A percentile compares a stretch with the other conserved stretches of the same genome.
Evolutionary conservation across 2,329 filamentous ascomycete species (phyloP).

Genomic region (Colletotrichum lindemuthianum): DNA sequence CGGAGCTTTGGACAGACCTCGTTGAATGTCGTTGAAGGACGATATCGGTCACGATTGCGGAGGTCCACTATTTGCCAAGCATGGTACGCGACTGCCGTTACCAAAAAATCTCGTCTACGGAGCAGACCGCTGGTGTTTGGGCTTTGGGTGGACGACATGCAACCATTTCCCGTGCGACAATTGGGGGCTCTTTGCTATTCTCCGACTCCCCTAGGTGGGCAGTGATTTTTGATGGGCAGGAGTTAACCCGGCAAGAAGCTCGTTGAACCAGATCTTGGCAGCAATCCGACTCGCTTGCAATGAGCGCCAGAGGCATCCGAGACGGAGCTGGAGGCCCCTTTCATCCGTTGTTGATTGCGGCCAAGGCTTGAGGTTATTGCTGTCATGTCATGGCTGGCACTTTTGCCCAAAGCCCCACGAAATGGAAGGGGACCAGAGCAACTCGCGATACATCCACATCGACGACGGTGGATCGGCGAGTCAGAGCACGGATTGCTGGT

Average conservation of each 20-base stretch:
- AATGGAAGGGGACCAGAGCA: not conserved
- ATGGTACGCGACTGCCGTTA: slow-evolving; percentile 16
- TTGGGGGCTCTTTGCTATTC: slow-evolving; percentile 29
- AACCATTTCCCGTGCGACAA: slow-evolving; percentile 17
- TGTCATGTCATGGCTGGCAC: slow-evolving; percentile 7
- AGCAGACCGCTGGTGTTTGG: slow-evolving; percentile 12
- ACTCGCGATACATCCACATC: slow-evolving; percentile 5
- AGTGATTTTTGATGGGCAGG: not conserved
- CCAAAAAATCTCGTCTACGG: slow-evolving; percentile 18
- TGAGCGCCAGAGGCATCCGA: slow-evolving; percentile 22
- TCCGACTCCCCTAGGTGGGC: slow-evolving; percentile 26
- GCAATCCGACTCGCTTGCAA: slow-evolving; percentile 11
- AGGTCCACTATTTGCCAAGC: not conserved
- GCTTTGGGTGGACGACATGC: slow-evolving; percentile 9
- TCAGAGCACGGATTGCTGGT: slow-evolving; percentile 14
- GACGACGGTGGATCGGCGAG: slow-evolving; percentile 21
- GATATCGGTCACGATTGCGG: slow-evolving; percentile 2
- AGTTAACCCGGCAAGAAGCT: not conserved
- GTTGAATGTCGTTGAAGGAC: slow-evolving; percentile 16
- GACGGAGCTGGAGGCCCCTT: slow-evolving; percentile 1
- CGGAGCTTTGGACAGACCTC: slow-evolving; percentile 27
- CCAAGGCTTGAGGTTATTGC: slow-evolving; percentile 14
- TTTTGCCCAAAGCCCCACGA: not conserved
- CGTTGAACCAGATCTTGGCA: not conserved
- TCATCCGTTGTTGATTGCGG: not conserved